A percentile compares a stretch with the other conserved stretches of the same genome.
Conservation (phyloP, 768 basidiomycete genomes). For the Pulveroboletus sp. region DNA sequence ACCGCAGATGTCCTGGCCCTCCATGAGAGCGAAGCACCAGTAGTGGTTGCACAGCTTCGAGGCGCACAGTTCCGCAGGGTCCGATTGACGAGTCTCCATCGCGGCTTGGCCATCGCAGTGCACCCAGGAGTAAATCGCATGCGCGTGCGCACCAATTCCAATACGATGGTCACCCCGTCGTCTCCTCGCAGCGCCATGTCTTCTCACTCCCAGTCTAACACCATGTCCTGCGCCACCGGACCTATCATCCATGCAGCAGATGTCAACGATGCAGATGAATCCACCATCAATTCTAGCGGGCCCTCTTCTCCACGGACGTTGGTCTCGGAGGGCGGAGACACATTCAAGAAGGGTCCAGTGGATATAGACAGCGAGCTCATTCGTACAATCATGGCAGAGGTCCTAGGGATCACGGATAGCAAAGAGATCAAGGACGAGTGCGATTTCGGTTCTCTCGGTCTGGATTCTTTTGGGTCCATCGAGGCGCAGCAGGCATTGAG, state of each 20-base stretch:
- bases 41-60: conserved; percentile 53
- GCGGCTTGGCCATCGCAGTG: conserved; percentile 38
- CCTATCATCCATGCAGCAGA: conserved; percentile 8
- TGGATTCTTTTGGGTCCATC: conserved; percentile 64
- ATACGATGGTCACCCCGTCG: conserved; percentile 23
- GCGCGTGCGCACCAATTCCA: conserved; percentile 26
- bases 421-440: conserved; percentile 41
- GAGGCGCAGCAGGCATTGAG: conserved; percentile 52
- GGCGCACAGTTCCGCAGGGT: conserved; percentile 59
- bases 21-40: conserved; percentile 31
- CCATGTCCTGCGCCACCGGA: conserved; percentile 3
- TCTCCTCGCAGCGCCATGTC: conserved; percentile 30
- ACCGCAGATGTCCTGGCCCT: conserved; percentile 52
- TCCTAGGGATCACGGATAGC: conserved; percentile 35
- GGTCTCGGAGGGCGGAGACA: conserved; percentile 29
- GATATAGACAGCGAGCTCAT: conserved; percentile 22
- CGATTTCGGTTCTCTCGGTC: conserved; percentile 48
- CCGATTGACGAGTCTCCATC: conserved; percentile 46
- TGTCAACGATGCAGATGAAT: conserved; percentile 4
- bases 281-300: conserved; percentile 12
- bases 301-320: conserved; percentile 39
- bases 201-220: conserved; percentile 27
- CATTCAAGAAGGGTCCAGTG: neutral
- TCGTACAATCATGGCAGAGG: conserved; percentile 39
- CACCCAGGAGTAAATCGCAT: conserved; percentile 7